Evolutionary conservation across 768 basidiomycete genomes (phyloP).

Genomic region (Boletus insuetus): DNA sequence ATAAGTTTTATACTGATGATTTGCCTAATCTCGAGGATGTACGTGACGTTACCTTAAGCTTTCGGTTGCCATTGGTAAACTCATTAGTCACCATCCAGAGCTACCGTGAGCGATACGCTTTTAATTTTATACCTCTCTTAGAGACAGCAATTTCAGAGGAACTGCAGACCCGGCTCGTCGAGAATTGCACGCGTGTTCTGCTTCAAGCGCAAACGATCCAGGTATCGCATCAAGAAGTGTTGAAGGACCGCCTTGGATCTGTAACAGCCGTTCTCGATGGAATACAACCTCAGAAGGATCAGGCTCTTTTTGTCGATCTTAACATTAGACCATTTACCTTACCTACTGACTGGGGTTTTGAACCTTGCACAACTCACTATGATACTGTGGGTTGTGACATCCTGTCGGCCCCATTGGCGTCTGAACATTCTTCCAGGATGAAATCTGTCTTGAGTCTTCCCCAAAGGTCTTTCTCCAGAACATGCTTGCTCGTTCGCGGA

Average conservation of each 20-base stretch:
- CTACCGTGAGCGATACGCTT: constrained; percentile 49
- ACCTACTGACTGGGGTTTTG: constrained; percentile 70
- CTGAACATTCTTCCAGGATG: constrained; percentile 21
- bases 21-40: constrained; percentile 73
- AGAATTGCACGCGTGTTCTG: constrained; percentile 52
- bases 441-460: constrained; percentile 61
- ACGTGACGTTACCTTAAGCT: constrained; percentile 27
- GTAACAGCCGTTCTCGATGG: constrained; percentile 48
- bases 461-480: constrained; percentile 84
- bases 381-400: constrained; percentile 56
- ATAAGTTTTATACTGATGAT: constrained; percentile 68
- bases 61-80: constrained; percentile 8
- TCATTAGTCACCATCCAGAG: constrained; percentile 46
- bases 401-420: not conserved
- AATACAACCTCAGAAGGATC: constrained; percentile 60
- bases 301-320: constrained; percentile 67
- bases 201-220: constrained; percentile 60
- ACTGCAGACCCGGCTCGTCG: constrained; percentile 64
- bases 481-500: constrained; percentile 56
- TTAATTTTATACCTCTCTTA: not conserved
- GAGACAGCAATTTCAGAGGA: constrained; percentile 45
- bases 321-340: constrained; percentile 64
- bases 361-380: constrained; percentile 71
- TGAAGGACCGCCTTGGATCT: constrained; percentile 49
- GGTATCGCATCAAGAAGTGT: constrained; percentile 51